A percentile compares a stretch with the other conserved stretches of the same genome.
These are phyloP conservation scores for Trichophaea hybrida DNA, from an alignment of 2,329 filamentous ascomycete species.

Conservation along the genomic window DNA sequence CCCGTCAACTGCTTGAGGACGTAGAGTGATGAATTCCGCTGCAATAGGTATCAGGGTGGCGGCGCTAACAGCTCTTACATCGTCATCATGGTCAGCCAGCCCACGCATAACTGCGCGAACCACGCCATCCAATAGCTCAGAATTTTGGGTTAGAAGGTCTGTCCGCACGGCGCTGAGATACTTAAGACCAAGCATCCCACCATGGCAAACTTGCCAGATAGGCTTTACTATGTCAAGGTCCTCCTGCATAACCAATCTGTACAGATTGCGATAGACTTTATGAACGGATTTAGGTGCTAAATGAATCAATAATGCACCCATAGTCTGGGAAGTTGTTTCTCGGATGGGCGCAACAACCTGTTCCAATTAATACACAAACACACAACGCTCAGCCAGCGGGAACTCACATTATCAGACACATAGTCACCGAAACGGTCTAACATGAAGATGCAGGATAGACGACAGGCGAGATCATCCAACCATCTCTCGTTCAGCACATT, in stretches of 20 bases:
- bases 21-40: slow-evolving; percentile 79
- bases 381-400: background rate
- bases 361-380: background rate
- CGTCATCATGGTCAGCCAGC: slow-evolving; percentile 77
- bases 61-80: slow-evolving; percentile 90
- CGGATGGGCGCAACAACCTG: slow-evolving; percentile 80
- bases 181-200: slow-evolving; percentile 90
- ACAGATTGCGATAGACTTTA: slow-evolving; percentile 68
- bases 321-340: slow-evolving; percentile 85
- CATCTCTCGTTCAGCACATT: slow-evolving; percentile 65
- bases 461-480: slow-evolving; percentile 90
- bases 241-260: slow-evolving; percentile 82
- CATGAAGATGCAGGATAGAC: slow-evolving; percentile 90
- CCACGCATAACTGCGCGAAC: slow-evolving; percentile 90
- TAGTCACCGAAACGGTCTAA: slow-evolving; percentile 96
- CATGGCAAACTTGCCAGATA: slow-evolving; percentile 90
- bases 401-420: slow-evolving; percentile 62
- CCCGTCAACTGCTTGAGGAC: slow-evolving; percentile 59
- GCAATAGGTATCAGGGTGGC: slow-evolving; percentile 95
- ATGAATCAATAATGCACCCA: slow-evolving; percentile 78
- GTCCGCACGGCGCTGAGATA: slow-evolving; percentile 93
- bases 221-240: slow-evolving; percentile 59
- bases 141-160: slow-evolving; percentile 72
- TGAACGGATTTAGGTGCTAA: slow-evolving; percentile 66
- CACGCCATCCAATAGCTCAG: slow-evolving; percentile 79